phyloP scores from a whole-genome alignment of 441 rosid species.

The Erodium chrysanthum region DNA sequence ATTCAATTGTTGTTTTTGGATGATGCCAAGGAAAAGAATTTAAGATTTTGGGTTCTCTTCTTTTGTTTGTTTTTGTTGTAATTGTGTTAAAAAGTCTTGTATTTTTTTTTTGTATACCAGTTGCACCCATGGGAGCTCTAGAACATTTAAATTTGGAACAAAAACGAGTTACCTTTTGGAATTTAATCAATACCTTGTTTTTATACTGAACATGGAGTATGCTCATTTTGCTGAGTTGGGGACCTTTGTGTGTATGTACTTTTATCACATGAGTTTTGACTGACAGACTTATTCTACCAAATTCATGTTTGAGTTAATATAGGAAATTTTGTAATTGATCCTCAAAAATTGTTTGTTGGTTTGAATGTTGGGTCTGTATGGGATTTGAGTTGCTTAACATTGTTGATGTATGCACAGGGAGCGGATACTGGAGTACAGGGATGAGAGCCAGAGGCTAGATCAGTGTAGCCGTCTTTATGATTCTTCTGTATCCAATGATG shows the following conservation, averaged over 20 bases:
- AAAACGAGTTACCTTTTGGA: background rate
- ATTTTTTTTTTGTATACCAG: background rate
- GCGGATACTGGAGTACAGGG: constrained; percentile 68
- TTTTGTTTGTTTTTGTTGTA: background rate
- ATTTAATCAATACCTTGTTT: background rate
- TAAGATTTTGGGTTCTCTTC: background rate
- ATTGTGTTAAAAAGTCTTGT: background rate
- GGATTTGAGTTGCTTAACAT: constrained; percentile 15
- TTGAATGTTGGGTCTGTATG: constrained; percentile 3
- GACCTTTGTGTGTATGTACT: no score
- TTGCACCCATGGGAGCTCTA: background rate
- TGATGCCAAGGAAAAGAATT: background rate
- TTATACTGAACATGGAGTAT: background rate
- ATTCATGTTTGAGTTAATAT: background rate
- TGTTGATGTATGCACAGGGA: constrained; percentile 34
- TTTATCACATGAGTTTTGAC: no score
- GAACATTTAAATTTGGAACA: background rate
- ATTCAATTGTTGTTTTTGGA: background rate
- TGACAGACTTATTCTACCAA: no score
- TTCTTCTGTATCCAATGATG: constrained; percentile 85
- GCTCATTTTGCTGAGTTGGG: background rate
- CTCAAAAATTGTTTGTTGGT: background rate
- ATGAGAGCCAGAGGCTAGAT: constrained; percentile 84
- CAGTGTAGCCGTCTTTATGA: constrained; percentile 84
- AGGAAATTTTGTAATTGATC: background rate